Evolutionary conservation across 345 rosid species (phyloP).

Genomic region (Acer negundo): DNA sequence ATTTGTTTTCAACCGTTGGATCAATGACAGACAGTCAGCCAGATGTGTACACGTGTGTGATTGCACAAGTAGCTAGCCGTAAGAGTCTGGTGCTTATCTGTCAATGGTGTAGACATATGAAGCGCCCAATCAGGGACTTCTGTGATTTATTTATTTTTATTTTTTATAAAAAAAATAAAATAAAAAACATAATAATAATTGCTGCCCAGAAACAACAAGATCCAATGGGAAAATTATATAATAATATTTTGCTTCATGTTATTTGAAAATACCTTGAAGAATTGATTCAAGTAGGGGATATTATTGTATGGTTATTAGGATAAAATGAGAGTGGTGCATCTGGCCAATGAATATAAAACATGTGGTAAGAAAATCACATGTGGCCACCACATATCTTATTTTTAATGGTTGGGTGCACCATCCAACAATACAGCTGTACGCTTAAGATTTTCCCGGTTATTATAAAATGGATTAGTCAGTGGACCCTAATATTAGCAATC

Average conservation of each 20-base stretch:
- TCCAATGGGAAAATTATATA: constrained; percentile 5
- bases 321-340: too few species aligned
- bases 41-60: constrained; percentile 6
- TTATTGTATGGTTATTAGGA: neutral
- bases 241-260: neutral
- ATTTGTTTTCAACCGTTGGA: neutral
- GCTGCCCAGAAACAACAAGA: neutral
- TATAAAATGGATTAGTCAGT: neutral
- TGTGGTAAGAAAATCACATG: too few species aligned
- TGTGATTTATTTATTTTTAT: neutral
- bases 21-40: neutral
- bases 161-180: neutral
- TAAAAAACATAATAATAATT: neutral
- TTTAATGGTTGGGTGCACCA: too few species aligned
- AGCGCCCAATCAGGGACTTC: neutral
- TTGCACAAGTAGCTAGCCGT: neutral
- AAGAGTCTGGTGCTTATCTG: constrained; percentile 17
- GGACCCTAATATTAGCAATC: neutral
- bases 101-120: neutral
- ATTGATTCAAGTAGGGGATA: neutral
- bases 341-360: too few species aligned
- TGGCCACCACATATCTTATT: too few species aligned
- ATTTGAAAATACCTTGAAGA: neutral
- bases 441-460: too few species aligned
- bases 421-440: too few species aligned